Evolutionary conservation across 176 grass and related monocot genomes (phyloP).

Genomic region (Zoysia pacifica): DNA sequence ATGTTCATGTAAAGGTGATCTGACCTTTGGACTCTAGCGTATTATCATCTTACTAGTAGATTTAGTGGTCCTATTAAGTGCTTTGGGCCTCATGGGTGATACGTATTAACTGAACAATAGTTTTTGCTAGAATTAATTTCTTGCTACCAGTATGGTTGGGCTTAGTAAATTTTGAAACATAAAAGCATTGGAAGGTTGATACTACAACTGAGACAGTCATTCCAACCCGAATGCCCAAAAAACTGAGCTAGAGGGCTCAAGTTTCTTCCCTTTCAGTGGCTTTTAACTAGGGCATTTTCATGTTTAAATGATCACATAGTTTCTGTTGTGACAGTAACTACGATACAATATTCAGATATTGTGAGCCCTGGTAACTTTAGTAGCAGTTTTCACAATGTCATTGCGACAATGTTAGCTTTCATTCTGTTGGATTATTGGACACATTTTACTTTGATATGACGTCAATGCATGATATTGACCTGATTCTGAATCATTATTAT

Average conservation of each 20-base stretch:
- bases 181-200: background rate
- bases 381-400: background rate
- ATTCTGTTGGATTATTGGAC: background rate
- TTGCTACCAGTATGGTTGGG: background rate
- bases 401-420: background rate
- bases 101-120: background rate
- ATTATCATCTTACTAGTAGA: slow-evolving; percentile 6
- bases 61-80: slow-evolving; percentile 28
- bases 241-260: background rate
- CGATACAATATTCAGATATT: background rate
- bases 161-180: background rate
- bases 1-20: slow-evolving; percentile 17
- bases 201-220: background rate
- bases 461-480: slow-evolving; percentile 11
- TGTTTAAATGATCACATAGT: background rate
- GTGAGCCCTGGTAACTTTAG: background rate
- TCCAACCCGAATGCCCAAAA: background rate
- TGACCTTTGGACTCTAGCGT: slow-evolving; percentile 20
- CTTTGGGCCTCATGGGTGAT: background rate
- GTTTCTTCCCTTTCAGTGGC: background rate
- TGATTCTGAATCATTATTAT: slow-evolving; percentile 22
- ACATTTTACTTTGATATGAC: background rate
- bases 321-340: background rate
- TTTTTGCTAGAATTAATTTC: slow-evolving; percentile 10
- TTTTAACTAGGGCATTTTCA: background rate